These are phyloP conservation scores for Durusdinium trenchii DNA, from an alignment of 73 alveolate species.

Conservation along the genomic window DNA sequence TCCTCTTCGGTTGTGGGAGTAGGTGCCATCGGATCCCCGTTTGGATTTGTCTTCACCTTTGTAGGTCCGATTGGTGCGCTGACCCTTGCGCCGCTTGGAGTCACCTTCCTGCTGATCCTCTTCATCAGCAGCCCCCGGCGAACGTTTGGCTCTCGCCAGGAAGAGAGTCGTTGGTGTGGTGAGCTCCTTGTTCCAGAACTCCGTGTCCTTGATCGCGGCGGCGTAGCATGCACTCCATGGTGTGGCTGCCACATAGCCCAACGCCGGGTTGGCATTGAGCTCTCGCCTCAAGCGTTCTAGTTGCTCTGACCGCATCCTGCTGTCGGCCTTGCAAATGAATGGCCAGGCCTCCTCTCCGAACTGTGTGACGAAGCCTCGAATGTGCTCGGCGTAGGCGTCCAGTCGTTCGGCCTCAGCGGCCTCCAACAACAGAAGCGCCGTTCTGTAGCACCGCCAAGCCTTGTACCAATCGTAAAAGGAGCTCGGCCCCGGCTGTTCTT, in stretches of 20 bases:
- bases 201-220: constrained; percentile 6
- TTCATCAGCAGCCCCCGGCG: not conserved
- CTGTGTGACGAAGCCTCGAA: constrained; percentile 5
- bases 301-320: constrained; percentile 33
- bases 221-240: constrained; percentile 33
- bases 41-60: not conserved
- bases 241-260: not conserved
- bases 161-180: not conserved
- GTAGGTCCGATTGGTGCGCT: not conserved
- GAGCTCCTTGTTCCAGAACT: not conserved
- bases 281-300: constrained; percentile 25
- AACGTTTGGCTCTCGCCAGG: not conserved
- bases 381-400: constrained; percentile 43
- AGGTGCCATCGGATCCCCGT: not conserved
- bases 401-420: constrained; percentile 35
- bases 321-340: not conserved
- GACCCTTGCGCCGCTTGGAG: no score
- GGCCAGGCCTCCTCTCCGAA: not conserved
- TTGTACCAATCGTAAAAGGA: constrained; percentile 8
- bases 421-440: constrained; percentile 36
- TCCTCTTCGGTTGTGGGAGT: not conserved
- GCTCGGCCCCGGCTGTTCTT: constrained; percentile 44
- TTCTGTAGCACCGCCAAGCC: not conserved
- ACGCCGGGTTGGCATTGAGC: not conserved
- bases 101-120: not conserved